A percentile compares a stretch with the other conserved stretches of the same genome.
Evolutionary conservation across 2,329 filamentous ascomycete genomes (phyloP).

Genomic region (Aspergillus arachidicola): DNA sequence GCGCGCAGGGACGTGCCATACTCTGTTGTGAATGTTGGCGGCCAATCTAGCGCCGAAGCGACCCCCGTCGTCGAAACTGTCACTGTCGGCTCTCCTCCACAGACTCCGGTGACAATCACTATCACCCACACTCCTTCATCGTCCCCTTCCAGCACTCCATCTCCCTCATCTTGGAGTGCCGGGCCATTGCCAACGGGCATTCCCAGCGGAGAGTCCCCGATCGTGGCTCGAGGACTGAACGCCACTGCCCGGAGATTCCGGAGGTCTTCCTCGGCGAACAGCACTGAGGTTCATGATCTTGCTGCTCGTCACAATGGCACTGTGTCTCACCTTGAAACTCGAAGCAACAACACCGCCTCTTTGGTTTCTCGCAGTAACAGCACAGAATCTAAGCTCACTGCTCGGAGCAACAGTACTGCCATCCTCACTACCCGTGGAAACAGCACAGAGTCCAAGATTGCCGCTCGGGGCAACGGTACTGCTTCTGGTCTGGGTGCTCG

Average conservation of each 20-base stretch:
- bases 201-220: not conserved
- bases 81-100: conserved; percentile 17
- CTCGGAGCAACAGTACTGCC: conserved; percentile 8
- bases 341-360: conserved; percentile 7
- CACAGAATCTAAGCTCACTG: too few relatives aligned
- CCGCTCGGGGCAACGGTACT: conserved; percentile 4
- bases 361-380: too few relatives aligned
- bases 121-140: conserved; percentile 23
- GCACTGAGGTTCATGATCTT: conserved; percentile 7
- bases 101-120: conserved; percentile 28
- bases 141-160: conserved; percentile 25
- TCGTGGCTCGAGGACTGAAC: conserved; percentile 11
- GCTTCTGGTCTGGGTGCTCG: not conserved
- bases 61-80: conserved; percentile 21
- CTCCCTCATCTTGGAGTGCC: conserved; percentile 3
- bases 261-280: conserved; percentile 9
- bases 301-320: conserved; percentile 6
- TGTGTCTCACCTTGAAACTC: not conserved
- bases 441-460: not conserved
- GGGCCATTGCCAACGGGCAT: conserved; percentile 4
- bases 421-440: not conserved
- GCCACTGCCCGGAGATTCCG: not conserved
- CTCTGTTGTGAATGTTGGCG: conserved; percentile 37
- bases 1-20: conserved; percentile 31
- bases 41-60: conserved; percentile 18